phyloP scores from a whole-genome alignment of 192 early-diverging fungal genomes.

The Coemansia guatemalensis region DNA sequence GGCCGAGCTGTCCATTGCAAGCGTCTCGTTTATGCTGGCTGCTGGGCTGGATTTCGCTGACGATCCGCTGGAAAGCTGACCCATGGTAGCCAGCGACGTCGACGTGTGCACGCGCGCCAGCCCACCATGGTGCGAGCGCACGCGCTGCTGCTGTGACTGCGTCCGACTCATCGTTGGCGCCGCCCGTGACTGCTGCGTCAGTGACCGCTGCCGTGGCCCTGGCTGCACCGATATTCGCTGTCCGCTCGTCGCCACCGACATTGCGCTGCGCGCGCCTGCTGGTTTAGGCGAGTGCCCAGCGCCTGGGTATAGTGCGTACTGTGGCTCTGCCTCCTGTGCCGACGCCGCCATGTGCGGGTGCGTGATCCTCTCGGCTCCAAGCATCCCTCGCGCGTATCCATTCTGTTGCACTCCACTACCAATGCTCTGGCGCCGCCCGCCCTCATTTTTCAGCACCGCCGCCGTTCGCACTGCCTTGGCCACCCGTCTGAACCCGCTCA shows the following conservation, averaged over 20 bases:
- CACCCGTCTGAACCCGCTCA: conserved; percentile 42
- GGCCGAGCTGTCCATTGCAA: no score
- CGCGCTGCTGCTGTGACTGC: conserved; percentile 3
- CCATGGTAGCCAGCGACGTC: conserved; percentile 18
- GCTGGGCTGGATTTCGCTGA: background rate
- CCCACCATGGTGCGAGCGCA: conserved; percentile 28
- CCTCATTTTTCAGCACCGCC: background rate
- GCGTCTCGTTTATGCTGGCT: no score
- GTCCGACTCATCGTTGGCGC: conserved; percentile 12
- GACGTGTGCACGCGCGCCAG: conserved; percentile 16
- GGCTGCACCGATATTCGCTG: background rate
- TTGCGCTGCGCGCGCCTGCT: background rate
- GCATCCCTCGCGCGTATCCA: background rate
- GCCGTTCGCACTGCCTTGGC: conserved; percentile 49
- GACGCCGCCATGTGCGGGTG: conserved; percentile 13
- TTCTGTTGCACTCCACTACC: background rate
- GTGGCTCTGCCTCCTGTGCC: background rate
- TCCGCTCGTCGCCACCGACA: background rate
- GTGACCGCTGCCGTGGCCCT: conserved; percentile 39
- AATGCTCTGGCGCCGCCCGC: background rate
- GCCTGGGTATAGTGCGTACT: conserved; percentile 1
- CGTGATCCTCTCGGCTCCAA: conserved; percentile 4
- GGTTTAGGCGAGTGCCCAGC: background rate
- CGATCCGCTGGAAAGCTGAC: conserved; percentile 7
- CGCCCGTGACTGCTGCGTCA: conserved; percentile 27